Conservation (phyloP, 1,284 basidiomycete genomes). For the Phylloboletellus chloephorus region DNA sequence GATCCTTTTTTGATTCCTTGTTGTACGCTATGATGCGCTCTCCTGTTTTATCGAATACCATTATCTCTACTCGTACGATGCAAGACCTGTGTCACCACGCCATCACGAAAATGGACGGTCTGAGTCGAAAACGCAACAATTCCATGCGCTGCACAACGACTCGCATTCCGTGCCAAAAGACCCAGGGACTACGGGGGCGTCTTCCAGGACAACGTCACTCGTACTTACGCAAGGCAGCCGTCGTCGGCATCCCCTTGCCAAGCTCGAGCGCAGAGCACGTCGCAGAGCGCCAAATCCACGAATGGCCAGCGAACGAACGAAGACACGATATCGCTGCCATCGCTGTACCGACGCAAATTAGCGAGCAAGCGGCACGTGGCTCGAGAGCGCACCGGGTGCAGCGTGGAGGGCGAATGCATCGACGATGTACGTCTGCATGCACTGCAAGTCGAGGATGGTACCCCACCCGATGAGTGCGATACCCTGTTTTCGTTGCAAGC, state of each 20-base stretch:
- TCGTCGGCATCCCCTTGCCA: slow-evolving; percentile 55
- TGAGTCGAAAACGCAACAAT: neutral
- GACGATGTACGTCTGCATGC: slow-evolving; percentile 49
- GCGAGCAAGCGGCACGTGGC: neutral
- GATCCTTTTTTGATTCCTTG: neutral
- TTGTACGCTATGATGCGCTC: too few species aligned
- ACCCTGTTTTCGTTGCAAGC: slow-evolving; percentile 37
- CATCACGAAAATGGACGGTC: neutral
- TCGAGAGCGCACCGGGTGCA: slow-evolving; percentile 39
- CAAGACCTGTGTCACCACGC: too few species aligned
- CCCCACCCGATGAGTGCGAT: slow-evolving; percentile 45
- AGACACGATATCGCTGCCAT: slow-evolving; percentile 54
- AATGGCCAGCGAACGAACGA: slow-evolving; percentile 57
- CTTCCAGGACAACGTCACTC: neutral
- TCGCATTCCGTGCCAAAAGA: slow-evolving; percentile 27
- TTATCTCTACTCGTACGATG: too few species aligned
- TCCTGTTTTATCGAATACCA: too few species aligned
- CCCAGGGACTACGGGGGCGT: slow-evolving; percentile 13
- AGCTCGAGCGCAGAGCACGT: slow-evolving; percentile 62
- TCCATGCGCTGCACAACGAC: slow-evolving; percentile 9
- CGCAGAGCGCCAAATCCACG: slow-evolving; percentile 57
- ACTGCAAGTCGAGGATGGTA: slow-evolving; percentile 41
- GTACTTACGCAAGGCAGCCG: slow-evolving; percentile 59
- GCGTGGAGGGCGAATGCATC: slow-evolving; percentile 52
- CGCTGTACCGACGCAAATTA: slow-evolving; percentile 33